Base-by-base conservation (phyloP, 2,329 filamentous ascomycete species). In the Curvularia verruculosa region DNA sequence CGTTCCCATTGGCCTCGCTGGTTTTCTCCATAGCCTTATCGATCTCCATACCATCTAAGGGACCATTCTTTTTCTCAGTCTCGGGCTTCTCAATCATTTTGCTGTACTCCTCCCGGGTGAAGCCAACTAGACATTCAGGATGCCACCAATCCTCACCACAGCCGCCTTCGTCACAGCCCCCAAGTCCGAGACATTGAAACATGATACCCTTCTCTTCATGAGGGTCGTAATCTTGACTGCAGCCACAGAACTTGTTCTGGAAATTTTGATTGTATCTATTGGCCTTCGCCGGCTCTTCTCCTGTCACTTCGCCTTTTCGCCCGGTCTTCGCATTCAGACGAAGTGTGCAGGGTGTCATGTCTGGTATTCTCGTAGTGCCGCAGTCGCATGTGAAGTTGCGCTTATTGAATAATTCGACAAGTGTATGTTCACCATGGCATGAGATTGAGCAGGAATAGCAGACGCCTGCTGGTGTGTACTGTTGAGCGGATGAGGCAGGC, bases 81-180 rank as follows among this genome's bases (percentile, higher is more conserved):
- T 65, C 63, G 3, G 58, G 58, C 43, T 71, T 72, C 52, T 77
- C 64, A 21, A 68, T 54, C 57, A 61, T 67, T 44, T 75, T 82
- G 70, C 89, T 87, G 62, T 82, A 87, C 87, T 90, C 93, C 57
- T 87, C 84, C 10, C 91, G 85, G 0, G 89, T 87, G 65, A 96
- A 79, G 5, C 93, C 93, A 47, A 96, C 86, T 7, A 98, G 80
- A 72, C 94, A 98, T 60, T 95, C 92, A 0, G 94, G 92, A 78
- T 98, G 94, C 84, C 92, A 98, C 94, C 94, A 98, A 72, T 98
- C 94, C 78, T 98, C 94, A 12, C 94, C 94, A 77, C 94, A 98
- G 4, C 93, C 94, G 15, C 93, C 93, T 1, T 89, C 88, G 64
- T 94, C 89, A 12, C 85, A 83, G 0, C 87, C 89, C 0, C 92